Base-by-base conservation (phyloP, 257 asterid genomes). In the Solanum gandarillasii region DNA sequence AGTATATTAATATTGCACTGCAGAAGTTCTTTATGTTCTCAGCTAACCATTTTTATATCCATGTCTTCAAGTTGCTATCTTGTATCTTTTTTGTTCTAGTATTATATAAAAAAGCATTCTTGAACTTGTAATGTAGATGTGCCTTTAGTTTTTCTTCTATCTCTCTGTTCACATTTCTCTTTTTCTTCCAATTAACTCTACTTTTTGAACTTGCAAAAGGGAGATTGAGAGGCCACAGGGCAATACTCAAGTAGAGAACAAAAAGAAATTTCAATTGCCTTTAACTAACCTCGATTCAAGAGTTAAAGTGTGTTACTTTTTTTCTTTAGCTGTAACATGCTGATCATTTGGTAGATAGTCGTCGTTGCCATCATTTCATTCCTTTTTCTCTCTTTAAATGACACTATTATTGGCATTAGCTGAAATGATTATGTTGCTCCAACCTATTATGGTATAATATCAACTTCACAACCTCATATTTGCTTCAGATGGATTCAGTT, bases 401-500 rank as follows among this genome's bases (percentile, higher is more conserved):
- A 76, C 68, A 5, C 81, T 86, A 73, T 79, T 1, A n/a, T 52
- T 89, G 87, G 89, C 71, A 36, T 52, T 83, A 70, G 55, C 85
- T 76, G 79, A 34, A 76, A 58, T 88, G 79, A 55, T 18, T 65
- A 41, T 85, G 74, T 23, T 68, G 43, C 48, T 65, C 76, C 78
- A n/a, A 83, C 85, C 48, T 71, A 14, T 16, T 34, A 9, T 55
- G 65, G 11, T 82, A 41, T 38, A 38, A 38, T 43, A 27, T 43
- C 21, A 27, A 70, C 20, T 58, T 83, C 65, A 38, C 60, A 23
- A 87, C 58, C 60, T 55, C 70, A 38, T 65, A 84, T 92, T 34
- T 87, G 89, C 74, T 90, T 87, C 95, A 94, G 96, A 95, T 95
- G 98, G 98, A 93, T 83, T 90, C 95, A 3, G 91, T 92, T 11